Percentiles rank a stretch among this genome's conserved stretches.
phyloP scores from a whole-genome alignment of 2,329 filamentous ascomycete genomes.

The Aspergillus pseudotamarii region DNA sequence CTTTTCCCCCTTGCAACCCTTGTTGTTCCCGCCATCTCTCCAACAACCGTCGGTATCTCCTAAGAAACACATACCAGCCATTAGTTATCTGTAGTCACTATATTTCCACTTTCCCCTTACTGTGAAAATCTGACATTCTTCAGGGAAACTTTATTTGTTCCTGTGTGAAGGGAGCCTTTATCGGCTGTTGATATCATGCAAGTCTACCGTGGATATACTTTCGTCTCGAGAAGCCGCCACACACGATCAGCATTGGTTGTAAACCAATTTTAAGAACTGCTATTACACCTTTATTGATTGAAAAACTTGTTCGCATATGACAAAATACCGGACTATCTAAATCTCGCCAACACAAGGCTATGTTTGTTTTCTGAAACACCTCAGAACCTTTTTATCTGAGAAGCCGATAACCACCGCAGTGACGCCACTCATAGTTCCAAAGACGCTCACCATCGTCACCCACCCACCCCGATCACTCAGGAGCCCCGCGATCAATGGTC shows the following conservation, averaged over 20 bases:
- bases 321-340: not conserved
- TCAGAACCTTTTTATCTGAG: constrained; percentile 8
- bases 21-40: not conserved
- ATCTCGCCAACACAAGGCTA: not conserved
- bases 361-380: constrained; percentile 25
- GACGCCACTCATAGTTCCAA: constrained; percentile 52
- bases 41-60: not conserved
- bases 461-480: constrained; percentile 51
- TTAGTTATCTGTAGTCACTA: not conserved
- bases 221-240: not conserved
- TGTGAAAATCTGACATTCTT: not conserved
- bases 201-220: not conserved
- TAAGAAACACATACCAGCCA: constrained; percentile 7
- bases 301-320: not conserved
- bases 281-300: not conserved
- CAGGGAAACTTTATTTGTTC: not conserved
- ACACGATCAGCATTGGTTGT: not conserved
- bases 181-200: constrained; percentile 1
- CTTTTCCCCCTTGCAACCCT: not conserved
- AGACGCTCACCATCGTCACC: constrained; percentile 55
- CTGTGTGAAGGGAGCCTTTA: not conserved
- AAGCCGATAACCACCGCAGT: constrained; percentile 49
- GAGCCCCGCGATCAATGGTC: constrained; percentile 56
- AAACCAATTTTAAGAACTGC: not conserved
- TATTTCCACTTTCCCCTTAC: not conserved